A percentile compares a stretch with the other conserved stretches of the same genome.
Evolutionary conservation across 2,329 filamentous ascomycete genomes (phyloP).

Genomic region (Calonectria leucothoes): DNA sequence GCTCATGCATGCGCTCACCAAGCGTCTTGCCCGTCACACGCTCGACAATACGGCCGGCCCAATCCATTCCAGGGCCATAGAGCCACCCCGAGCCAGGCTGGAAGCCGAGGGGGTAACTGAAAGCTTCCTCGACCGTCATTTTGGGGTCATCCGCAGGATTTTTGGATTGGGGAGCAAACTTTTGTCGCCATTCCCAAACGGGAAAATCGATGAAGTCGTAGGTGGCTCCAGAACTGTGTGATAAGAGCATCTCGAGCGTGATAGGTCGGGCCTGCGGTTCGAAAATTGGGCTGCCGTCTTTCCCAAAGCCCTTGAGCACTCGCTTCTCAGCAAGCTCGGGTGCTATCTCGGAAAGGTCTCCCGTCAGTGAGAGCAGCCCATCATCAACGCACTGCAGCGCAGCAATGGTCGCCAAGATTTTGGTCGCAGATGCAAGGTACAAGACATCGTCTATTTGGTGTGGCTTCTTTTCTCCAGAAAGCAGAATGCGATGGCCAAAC

Average conservation of each 20-base stretch:
- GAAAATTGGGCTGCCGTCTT: slow-evolving; percentile 52
- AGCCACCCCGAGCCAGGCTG: slow-evolving; percentile 64
- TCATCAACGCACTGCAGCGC: slow-evolving; percentile 67
- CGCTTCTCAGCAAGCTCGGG: slow-evolving; percentile 61
- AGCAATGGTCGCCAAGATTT: slow-evolving; percentile 63
- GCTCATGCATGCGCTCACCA: slow-evolving; percentile 55
- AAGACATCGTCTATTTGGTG: slow-evolving; percentile 51
- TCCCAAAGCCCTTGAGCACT: slow-evolving; percentile 60
- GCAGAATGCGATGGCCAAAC: slow-evolving; percentile 53
- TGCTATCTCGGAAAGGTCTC: slow-evolving; percentile 56
- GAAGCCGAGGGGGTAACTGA: slow-evolving; percentile 57
- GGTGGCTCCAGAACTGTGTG: slow-evolving; percentile 60
- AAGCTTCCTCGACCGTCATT: slow-evolving; percentile 55
- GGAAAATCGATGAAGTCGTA: slow-evolving; percentile 57
- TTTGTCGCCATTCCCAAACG: slow-evolving; percentile 49
- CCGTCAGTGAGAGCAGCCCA: slow-evolving; percentile 58
- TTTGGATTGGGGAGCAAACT: slow-evolving; percentile 34
- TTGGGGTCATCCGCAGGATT: slow-evolving; percentile 19
- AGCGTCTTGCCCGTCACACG: slow-evolving; percentile 55
- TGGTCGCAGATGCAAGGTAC: slow-evolving; percentile 52
- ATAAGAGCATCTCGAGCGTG: slow-evolving; percentile 63
- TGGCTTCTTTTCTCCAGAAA: slow-evolving; percentile 52
- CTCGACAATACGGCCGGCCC: slow-evolving; percentile 64
- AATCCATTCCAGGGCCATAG: slow-evolving; percentile 63
- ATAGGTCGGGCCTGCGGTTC: slow-evolving; percentile 50